These are phyloP conservation scores for Claviceps sp. DNA, from an alignment of 2,329 filamentous ascomycete genomes.

Conservation along the genomic window DNA sequence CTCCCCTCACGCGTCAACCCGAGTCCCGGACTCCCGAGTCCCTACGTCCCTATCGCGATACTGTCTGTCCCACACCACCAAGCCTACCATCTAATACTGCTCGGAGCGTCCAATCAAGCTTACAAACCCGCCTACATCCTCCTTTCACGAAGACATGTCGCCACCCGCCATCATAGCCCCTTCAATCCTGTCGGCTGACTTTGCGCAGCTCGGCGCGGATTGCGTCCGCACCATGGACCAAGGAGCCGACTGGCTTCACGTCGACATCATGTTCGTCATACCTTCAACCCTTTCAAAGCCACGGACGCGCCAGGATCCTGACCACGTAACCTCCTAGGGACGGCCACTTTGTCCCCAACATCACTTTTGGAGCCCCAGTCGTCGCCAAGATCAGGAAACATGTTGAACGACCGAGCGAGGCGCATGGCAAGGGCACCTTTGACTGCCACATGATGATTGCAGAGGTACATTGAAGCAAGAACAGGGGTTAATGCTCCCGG, in stretches of 20 bases:
- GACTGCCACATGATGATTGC: constrained; percentile 99
- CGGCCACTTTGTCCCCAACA: constrained; percentile 96
- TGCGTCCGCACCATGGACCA: constrained; percentile 76
- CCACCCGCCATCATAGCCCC: constrained; percentile 91
- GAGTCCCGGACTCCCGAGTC: too few relatives aligned
- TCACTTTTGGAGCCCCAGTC: constrained; percentile 90
- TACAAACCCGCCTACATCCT: background rate
- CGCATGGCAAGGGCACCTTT: constrained; percentile 76
- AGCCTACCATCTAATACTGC: too few relatives aligned
- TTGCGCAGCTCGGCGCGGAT: constrained; percentile 73
- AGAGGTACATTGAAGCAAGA: constrained; percentile 48
- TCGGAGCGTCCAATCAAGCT: background rate
- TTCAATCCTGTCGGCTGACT: constrained; percentile 96
- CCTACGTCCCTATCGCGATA: too few relatives aligned
- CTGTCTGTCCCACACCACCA: too few relatives aligned
- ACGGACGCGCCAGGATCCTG: background rate
- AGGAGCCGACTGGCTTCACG: constrained; percentile 85
- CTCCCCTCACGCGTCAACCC: too few relatives aligned
- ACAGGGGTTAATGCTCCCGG: background rate
- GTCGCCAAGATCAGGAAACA: constrained; percentile 86
- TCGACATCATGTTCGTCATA: constrained; percentile 64
- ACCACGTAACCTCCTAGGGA: constrained; percentile 46
- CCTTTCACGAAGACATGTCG: constrained; percentile 47
- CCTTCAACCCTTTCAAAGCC: constrained; percentile 12
- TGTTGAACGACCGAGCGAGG: constrained; percentile 59